phyloP scores from a whole-genome alignment of 495 filamentous ascomycete species.

The Hyaloscypha finlandica region DNA sequence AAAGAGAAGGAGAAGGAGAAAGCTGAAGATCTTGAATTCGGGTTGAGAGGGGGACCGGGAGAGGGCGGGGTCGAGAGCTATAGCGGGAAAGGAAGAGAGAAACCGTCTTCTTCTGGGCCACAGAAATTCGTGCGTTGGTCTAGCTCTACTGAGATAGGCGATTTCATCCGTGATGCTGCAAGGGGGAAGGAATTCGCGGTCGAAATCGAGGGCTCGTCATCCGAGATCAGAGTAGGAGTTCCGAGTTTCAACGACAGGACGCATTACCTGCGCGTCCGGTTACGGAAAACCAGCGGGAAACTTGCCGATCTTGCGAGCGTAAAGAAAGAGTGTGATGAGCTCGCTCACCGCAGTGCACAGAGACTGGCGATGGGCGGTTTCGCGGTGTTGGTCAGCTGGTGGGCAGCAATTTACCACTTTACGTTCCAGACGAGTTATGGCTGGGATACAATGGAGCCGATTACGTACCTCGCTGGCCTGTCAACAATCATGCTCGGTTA shows the following conservation, averaged over 20 bases:
- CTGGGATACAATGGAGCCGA: constrained; percentile 92
- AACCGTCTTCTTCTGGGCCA: constrained; percentile 28
- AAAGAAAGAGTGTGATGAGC: constrained; percentile 78
- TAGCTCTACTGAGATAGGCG: constrained; percentile 83
- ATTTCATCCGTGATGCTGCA: constrained; percentile 92
- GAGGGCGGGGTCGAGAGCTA: constrained; percentile 62
- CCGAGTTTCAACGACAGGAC: constrained; percentile 89
- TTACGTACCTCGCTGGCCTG: constrained; percentile 85
- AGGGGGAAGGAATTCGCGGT: constrained; percentile 81
- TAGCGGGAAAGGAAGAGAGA: constrained; percentile 58
- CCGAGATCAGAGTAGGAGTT: constrained; percentile 75
- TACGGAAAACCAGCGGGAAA: constrained; percentile 68
- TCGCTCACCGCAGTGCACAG: constrained; percentile 76
- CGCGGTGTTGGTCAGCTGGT: constrained; percentile 70
- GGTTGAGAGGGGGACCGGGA: constrained; percentile 39
- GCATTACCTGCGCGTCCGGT: constrained; percentile 74
- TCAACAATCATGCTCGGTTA: constrained; percentile 86
- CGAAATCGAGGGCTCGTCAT: constrained; percentile 70
- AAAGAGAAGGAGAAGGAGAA: constrained; percentile 18
- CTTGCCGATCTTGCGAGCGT: constrained; percentile 68
- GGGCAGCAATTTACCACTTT: constrained; percentile 71
- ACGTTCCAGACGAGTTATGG: constrained; percentile 79
- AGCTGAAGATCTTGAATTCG: constrained; percentile 28
- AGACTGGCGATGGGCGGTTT: constrained; percentile 80
- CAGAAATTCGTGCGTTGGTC: constrained; percentile 87